Evolutionary conservation across 2,329 filamentous ascomycete species (phyloP), one percentile per base, ranked within the genome.

Genomic region (Colletotrichum zoysiae): DNA sequence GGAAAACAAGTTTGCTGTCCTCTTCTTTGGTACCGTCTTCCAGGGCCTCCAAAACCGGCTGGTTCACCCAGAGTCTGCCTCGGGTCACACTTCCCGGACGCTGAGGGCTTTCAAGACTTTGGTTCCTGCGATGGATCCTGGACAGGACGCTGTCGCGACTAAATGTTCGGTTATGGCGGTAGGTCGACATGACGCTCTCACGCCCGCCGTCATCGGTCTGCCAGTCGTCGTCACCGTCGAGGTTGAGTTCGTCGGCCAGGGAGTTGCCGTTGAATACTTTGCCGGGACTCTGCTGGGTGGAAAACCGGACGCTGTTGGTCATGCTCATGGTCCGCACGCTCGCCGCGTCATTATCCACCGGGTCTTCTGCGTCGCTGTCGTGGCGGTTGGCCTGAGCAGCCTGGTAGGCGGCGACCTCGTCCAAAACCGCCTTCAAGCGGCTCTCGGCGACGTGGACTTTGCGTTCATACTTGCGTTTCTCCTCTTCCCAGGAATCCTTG

Each of bases 371-470:
- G 42, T 93, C 90, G 69, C 84, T 89, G 12, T 91, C 89, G 3
- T 82, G 75, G 33, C 77, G 78, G 38, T 79, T 84, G 63, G 83
- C 74, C 59, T 88, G 87, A 3, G 85, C 84, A 55, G 86, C 86
- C 76, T 95, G 90, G 68, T 90, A 90, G 4, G 89, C 87, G n/a
- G 91, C 90, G 61, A 99, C 89, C 81, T 98, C 96, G 48, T 95
- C 94, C 56, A 99, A 86, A 14, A 99, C 88, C 14, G 89, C 87
- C 79, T 95, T 96, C 66, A 99, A 82, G 48, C 95, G 91, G 40
- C 88, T 93, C 82, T 99, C 96, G 2, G 95, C 93, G n/a, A 98
- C 88, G 79, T 98, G 95, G 18, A 97, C 84, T 76, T 93, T 94
- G 68, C 93, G 91, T 81, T 99, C 95, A 73, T 94, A 87, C 67